Percentiles rank a stretch among this genome's conserved stretches.
Evolutionary conservation across 108 stramenopile species (phyloP).

Genomic region (Bacterosira constricta): DNA sequence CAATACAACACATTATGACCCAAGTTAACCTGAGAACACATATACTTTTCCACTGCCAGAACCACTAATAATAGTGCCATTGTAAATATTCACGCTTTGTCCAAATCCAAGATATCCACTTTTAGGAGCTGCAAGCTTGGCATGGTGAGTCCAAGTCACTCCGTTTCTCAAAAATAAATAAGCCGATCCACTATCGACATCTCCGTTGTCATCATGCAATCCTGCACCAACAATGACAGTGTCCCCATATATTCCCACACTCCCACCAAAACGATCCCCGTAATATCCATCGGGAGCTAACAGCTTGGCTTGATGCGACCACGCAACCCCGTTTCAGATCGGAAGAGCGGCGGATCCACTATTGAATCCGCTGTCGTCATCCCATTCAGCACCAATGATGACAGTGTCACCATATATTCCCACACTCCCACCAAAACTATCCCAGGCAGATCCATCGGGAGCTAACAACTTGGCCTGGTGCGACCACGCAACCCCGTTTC

Average conservation of each 20-base stretch:
- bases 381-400: constrained; percentile 24
- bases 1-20: no score
- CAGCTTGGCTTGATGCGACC: constrained; percentile 23
- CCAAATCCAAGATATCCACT: background rate
- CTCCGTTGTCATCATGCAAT: constrained; percentile 18
- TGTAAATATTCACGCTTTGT: background rate
- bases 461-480: constrained; percentile 8
- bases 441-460: constrained; percentile 20
- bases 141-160: constrained; percentile 14
- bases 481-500: no score
- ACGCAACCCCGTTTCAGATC: constrained; percentile 7
- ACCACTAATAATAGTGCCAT: background rate
- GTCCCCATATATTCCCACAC: constrained; percentile 27
- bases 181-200: constrained; percentile 16
- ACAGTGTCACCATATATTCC: constrained; percentile 12
- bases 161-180: constrained; percentile 26
- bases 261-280: constrained; percentile 33
- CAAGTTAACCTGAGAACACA: background rate
- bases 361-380: constrained; percentile 23
- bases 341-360: constrained; percentile 29
- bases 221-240: constrained; percentile 25
- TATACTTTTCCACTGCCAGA: background rate
- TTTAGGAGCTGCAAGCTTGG: background rate
- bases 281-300: constrained; percentile 22
- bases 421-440: constrained; percentile 29